phyloP scores from a whole-genome alignment of 306 rosid species.

The Quercus variabilis region DNA sequence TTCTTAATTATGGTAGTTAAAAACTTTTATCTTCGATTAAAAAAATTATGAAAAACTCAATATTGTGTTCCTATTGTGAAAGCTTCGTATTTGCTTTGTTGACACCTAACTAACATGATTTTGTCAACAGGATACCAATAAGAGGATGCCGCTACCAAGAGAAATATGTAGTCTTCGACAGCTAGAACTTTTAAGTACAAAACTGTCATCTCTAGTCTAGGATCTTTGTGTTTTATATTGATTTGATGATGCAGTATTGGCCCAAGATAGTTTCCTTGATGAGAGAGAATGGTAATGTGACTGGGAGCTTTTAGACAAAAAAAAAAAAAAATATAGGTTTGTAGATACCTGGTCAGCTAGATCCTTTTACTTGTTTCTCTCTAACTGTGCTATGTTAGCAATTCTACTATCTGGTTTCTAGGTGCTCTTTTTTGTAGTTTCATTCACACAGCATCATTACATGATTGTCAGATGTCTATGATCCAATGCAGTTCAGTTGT shows the following conservation, averaged over 20 bases:
- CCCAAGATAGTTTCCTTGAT: not conserved
- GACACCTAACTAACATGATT: constrained; percentile 27
- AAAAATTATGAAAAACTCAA: not conserved
- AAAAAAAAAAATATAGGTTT: not conserved
- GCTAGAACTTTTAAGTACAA: constrained; percentile 62
- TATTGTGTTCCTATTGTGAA: not conserved
- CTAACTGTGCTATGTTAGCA: not conserved
- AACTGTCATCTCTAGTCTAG: too few species aligned
- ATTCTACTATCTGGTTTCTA: not conserved
- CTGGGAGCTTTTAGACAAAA: not conserved
- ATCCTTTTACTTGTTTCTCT: not conserved
- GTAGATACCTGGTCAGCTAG: not conserved
- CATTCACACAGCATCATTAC: not conserved
- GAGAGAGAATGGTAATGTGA: not conserved
- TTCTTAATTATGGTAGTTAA: constrained; percentile 18
- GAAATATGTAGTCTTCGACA: constrained; percentile 65
- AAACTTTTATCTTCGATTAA: too few species aligned
- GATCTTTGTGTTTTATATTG: not conserved
- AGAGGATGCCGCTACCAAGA: constrained; percentile 73
- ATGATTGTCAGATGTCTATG: not conserved
- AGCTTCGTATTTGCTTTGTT: not conserved
- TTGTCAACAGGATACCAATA: constrained; percentile 76
- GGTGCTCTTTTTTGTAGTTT: not conserved
- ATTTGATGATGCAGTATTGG: not conserved
- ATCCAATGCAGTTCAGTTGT: not conserved